Conservation (phyloP, 2,329 filamentous ascomycete genomes). For the Neofusicoccum sp. region DNA sequence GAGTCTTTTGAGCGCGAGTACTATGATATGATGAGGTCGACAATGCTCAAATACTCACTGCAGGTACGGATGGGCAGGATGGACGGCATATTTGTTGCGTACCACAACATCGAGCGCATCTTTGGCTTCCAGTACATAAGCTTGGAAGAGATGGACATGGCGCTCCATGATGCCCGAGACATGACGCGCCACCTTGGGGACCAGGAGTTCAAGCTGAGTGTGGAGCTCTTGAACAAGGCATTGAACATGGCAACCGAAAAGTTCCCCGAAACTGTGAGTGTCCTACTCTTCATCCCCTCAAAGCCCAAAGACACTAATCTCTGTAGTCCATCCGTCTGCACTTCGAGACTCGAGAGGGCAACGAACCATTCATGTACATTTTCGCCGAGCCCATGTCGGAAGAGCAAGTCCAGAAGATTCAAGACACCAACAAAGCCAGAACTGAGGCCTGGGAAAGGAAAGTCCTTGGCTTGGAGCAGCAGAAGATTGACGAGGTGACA, state of each 20-base stretch:
- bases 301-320: slow-evolving; percentile 18
- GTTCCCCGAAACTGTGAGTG: slow-evolving; percentile 63
- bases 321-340: slow-evolving; percentile 69
- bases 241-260: slow-evolving; percentile 70
- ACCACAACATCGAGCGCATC: slow-evolving; percentile 89
- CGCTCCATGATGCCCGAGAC: slow-evolving; percentile 66
- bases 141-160: slow-evolving; percentile 81
- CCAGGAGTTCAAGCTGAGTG: slow-evolving; percentile 78
- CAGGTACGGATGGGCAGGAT: slow-evolving; percentile 97
- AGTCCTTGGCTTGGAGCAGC: slow-evolving; percentile 47
- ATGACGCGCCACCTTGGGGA: slow-evolving; percentile 60
- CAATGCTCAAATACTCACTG: slow-evolving; percentile 93
- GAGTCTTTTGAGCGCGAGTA: slow-evolving; percentile 95
- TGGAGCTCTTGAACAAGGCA: slow-evolving; percentile 75
- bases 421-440: slow-evolving; percentile 62
- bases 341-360: slow-evolving; percentile 69
- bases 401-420: slow-evolving; percentile 70
- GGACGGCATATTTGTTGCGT: slow-evolving; percentile 98
- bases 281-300: background rate
- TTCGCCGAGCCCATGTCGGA: slow-evolving; percentile 82
- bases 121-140: slow-evolving; percentile 97
- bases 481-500: background rate
- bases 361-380: slow-evolving; percentile 74
- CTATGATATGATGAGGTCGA: slow-evolving; percentile 92
- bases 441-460: slow-evolving; percentile 67